A percentile compares a stretch with the other conserved stretches of the same genome.
Conservation (phyloP, 768 basidiomycete species). For the Naganishia randhawae region DNA sequence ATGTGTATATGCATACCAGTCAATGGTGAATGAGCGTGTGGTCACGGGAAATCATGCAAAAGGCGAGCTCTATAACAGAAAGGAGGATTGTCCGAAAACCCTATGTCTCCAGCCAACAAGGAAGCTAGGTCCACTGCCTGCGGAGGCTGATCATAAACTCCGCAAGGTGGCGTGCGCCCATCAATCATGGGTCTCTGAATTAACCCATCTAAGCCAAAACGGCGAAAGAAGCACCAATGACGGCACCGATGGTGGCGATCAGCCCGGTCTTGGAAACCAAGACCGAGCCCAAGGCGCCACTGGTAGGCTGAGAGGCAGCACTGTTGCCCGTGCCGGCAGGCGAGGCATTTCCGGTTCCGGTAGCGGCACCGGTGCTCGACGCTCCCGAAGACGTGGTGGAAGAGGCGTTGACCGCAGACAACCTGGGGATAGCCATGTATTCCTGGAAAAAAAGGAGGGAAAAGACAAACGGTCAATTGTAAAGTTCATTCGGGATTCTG, state of each 20-base stretch:
- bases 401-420: conserved; percentile 6
- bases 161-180: no score
- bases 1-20: background rate
- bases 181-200: background rate
- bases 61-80: background rate
- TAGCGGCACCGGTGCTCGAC: conserved; percentile 4
- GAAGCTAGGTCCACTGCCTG: background rate
- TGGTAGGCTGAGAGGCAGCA: background rate
- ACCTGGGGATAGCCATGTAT: conserved; percentile 43
- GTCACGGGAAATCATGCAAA: conserved; percentile 10
- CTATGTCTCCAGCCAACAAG: background rate
- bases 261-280: background rate
- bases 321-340: background rate
- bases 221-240: conserved; percentile 4
- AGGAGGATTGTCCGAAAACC: conserved; percentile 11
- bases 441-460: conserved; percentile 29
- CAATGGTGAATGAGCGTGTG: conserved; percentile 20
- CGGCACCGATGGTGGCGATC: background rate
- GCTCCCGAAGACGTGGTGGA: background rate
- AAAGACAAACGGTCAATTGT: background rate
- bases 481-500: background rate
- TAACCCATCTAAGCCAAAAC: background rate
- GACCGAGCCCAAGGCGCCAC: background rate
- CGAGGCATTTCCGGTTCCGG: background rate
- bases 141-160: conserved; percentile 10